Conservation (phyloP, 352 stramenopile species). For the Aphanomyces euteiches region DNA sequence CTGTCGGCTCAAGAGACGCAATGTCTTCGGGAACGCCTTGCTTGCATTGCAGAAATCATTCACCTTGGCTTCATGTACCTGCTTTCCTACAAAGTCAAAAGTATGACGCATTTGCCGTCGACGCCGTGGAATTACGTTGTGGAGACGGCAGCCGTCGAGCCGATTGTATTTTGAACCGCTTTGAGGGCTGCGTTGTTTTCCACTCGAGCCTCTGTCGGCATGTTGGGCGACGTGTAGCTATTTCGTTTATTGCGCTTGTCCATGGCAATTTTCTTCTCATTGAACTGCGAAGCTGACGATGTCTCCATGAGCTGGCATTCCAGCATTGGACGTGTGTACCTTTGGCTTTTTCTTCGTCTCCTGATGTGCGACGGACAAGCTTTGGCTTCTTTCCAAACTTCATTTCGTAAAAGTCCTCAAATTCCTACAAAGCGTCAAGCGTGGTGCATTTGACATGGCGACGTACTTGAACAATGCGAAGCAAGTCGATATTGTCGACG, state of each 20-base stretch:
- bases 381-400: conserved; percentile 88
- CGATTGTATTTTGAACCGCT: conserved; percentile 41
- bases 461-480: conserved; percentile 71
- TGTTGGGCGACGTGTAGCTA: conserved; percentile 69
- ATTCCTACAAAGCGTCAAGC: conserved; percentile 57
- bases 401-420: conserved; percentile 90
- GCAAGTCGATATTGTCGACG: conserved; percentile 90
- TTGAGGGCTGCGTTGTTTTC: conserved; percentile 75
- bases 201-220: conserved; percentile 69
- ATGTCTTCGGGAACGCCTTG: conserved; percentile 1
- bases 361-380: conserved; percentile 62
- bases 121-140: background rate
- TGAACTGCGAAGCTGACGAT: conserved; percentile 31
- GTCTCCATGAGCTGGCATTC: background rate
- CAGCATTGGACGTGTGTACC: background rate
- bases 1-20: background rate
- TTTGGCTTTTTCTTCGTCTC: conserved; percentile 55
- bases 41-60: background rate
- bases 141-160: background rate
- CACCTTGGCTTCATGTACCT: background rate
- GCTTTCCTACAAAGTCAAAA: conserved; percentile 25
- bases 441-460: background rate
- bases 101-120: background rate
- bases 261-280: conserved; percentile 54
- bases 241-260: conserved; percentile 67